Evolutionary conservation across 208 protist species (phyloP), one percentile per base, ranked within the genome.

Genomic region (Trypanosoma cruzi): DNA sequence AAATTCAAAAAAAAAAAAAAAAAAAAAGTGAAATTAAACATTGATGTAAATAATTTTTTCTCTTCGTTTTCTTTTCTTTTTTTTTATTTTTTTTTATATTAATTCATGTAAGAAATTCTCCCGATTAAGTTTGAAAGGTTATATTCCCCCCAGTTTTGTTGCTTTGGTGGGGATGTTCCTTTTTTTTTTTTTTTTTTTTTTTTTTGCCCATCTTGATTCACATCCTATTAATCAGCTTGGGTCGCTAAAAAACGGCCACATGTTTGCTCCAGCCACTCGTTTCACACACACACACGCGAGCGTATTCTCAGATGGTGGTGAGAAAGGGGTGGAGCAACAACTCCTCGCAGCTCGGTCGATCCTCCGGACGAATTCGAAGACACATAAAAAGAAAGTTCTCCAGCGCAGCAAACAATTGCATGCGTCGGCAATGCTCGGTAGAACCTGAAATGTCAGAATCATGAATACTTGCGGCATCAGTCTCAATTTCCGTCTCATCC

Each of bases 291-390:
- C n/a, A n/a, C n/a, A n/a, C n/a, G n/a, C n/a, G n/a, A n/a, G n/a
- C n/a, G n/a, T n/a, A n/a, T 65, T 29, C 14, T 73, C 52, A 73
- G 31, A n/a, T 14, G n/a, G 40, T 42, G 0, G 55, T 73, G 4
- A 95, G 65, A 60, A 95, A 93, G 4, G 90, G 87, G 37, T 95
- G 90, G 6, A 55, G 75, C 20, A 92, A 76, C 20, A 95, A 62
- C 37, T 89, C 77, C 55, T 80, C 85, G 18, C 84, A 75, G 31
- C 75, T 82, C 29, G 73, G 76, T 16, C 90, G 81, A 28, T 91
- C 81, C 58, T 89, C 86, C 20, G 90, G 90, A 13, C 68, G 61
- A 53, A 93, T 68, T 22, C 55, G 80, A 48, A 92, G 65, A 55
- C 90, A 95, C 20, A 68, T 64, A 0, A 36, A 26, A 42, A 90